Evolutionary conservation across 805 yeast species (phyloP).

Genomic region (Sugiyamaella qingdaonensis): DNA sequence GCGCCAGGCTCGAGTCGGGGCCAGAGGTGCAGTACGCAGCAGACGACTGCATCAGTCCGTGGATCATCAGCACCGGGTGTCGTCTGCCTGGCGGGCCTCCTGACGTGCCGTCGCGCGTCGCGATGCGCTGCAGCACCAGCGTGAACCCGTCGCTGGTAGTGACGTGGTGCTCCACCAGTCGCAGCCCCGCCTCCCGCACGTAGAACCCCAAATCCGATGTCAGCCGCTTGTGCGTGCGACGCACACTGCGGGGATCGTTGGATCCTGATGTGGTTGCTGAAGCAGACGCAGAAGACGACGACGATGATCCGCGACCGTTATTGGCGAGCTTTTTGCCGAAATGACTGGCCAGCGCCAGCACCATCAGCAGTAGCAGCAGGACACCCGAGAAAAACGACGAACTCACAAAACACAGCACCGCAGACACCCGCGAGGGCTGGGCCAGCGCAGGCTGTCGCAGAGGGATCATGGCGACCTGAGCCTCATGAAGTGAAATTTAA

Average conservation of each 20-base stretch:
- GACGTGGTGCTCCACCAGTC: conserved; percentile 53
- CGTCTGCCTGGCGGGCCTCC: conserved; percentile 30
- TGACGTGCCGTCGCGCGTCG: conserved; percentile 42
- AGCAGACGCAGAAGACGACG: too few relatives aligned
- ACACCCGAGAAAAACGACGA: conserved; percentile 25
- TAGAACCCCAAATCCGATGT: conserved; percentile 63
- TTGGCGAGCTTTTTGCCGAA: not conserved
- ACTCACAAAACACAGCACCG: conserved; percentile 19
- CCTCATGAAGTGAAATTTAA: not conserved
- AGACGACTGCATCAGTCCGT: conserved; percentile 83
- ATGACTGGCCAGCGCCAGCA: conserved; percentile 21
- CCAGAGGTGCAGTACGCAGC: conserved; percentile 88
- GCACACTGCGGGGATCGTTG: not conserved
- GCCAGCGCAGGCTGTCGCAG: not conserved
- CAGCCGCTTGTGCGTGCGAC: conserved; percentile 29
- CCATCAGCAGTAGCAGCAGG: conserved; percentile 24
- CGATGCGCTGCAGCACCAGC: conserved; percentile 59
- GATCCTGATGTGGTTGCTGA: not conserved
- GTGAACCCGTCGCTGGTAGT: conserved; percentile 78
- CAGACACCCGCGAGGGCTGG: not conserved
- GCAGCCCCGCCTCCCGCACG: conserved; percentile 56
- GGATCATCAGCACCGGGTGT: conserved; percentile 71
- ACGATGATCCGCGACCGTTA: too few relatives aligned
- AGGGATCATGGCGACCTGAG: not conserved
- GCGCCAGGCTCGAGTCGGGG: conserved; percentile 59